A percentile compares a stretch with the other conserved stretches of the same genome.
Evolutionary conservation across 495 filamentous ascomycete species (phyloP).

Genomic region (Parathielavia appendiculata): DNA sequence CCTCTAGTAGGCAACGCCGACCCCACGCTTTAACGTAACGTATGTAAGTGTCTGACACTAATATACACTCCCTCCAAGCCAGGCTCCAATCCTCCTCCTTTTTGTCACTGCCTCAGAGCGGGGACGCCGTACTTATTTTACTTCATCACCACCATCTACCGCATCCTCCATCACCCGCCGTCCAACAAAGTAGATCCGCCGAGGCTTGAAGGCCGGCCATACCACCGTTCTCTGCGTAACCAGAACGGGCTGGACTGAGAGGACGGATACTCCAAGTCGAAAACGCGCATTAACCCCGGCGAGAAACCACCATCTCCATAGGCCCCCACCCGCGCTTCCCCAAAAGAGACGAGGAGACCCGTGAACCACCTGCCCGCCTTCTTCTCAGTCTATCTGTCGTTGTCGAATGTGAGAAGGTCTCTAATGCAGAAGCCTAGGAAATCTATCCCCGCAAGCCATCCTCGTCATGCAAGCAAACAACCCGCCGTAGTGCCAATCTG

Average conservation of each 20-base stretch:
- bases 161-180: background rate
- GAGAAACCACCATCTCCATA: slow-evolving; percentile 13
- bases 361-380: slow-evolving; percentile 19
- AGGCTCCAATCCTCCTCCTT: background rate
- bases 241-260: background rate
- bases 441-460: slow-evolving; percentile 42
- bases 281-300: slow-evolving; percentile 25
- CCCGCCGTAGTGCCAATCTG: slow-evolving; percentile 40
- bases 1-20: slow-evolving; percentile 12
- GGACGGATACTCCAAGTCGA: slow-evolving; percentile 6
- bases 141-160: background rate
- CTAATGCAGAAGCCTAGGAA: slow-evolving; percentile 30
- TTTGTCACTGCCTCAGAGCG: slow-evolving; percentile 5
- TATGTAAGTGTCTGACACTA: slow-evolving; percentile 25
- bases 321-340: slow-evolving; percentile 14
- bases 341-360: slow-evolving; percentile 7
- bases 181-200: background rate
- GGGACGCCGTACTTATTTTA: background rate
- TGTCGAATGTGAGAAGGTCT: slow-evolving; percentile 29
- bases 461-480: slow-evolving; percentile 42
- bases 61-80: slow-evolving; percentile 25
- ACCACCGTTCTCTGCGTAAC: background rate
- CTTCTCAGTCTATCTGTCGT: slow-evolving; percentile 30
- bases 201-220: slow-evolving; percentile 1
- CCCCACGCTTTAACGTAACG: slow-evolving; percentile 15